Evolutionary conservation across 176 grass and related monocot species (phyloP).

Genomic region (Carex parvula): DNA sequence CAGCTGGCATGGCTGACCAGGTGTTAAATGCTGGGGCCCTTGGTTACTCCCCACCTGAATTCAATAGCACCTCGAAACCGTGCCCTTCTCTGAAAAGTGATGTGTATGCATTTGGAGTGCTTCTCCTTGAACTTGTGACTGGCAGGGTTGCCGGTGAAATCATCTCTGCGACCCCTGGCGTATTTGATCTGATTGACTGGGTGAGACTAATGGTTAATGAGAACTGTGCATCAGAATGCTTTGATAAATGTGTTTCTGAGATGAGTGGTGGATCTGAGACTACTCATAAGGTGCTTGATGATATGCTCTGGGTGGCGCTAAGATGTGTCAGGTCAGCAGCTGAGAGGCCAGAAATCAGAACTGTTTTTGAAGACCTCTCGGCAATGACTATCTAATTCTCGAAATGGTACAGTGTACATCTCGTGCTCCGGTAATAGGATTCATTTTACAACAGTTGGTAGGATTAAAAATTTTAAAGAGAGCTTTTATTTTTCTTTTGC

Average conservation of each 20-base stretch:
- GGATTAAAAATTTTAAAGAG: constrained; percentile 32
- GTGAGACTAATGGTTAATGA: constrained; percentile 65
- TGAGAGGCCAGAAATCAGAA: constrained; percentile 72
- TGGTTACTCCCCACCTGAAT: constrained; percentile 82
- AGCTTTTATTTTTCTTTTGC: constrained; percentile 26
- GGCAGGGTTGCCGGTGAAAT: constrained; percentile 75
- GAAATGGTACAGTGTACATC: constrained; percentile 46
- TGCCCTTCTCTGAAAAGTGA: constrained; percentile 85
- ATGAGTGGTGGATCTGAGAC: constrained; percentile 20
- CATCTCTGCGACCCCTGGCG: constrained; percentile 54
- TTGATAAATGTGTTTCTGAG: constrained; percentile 41
- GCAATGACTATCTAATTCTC: constrained; percentile 36
- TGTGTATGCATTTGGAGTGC: constrained; percentile 80
- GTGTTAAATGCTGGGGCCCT: constrained; percentile 68
- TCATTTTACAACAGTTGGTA: constrained; percentile 52
- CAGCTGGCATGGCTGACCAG: constrained; percentile 59
- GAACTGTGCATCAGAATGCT: constrained; percentile 61
- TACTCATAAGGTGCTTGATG: constrained; percentile 36
- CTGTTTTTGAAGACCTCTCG: constrained; percentile 74
- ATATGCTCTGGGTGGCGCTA: constrained; percentile 59
- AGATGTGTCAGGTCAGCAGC: constrained; percentile 69
- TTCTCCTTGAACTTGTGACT: constrained; percentile 79
- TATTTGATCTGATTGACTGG: constrained; percentile 88
- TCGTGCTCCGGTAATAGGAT: constrained; percentile 33
- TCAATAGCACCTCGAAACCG: constrained; percentile 77